Base-by-base conservation (phyloP, 495 filamentous ascomycete genomes). In the Alectoria sarmentosa region DNA sequence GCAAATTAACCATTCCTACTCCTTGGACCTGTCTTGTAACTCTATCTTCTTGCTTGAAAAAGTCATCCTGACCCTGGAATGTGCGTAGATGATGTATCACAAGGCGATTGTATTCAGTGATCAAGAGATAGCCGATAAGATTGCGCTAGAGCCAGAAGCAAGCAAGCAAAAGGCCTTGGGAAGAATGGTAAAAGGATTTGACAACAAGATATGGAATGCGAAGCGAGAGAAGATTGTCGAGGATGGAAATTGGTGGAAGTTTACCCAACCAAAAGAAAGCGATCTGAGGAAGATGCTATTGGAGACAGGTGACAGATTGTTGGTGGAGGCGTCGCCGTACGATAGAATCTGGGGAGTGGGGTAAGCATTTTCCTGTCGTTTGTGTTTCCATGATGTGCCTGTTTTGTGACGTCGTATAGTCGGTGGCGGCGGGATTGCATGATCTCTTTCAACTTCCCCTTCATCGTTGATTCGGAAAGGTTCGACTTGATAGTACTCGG, bases 271-370 rank as follows among this genome's bases (percentile, higher is more conserved):
- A 14, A 63, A 66, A 60, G 48, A 70, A 63, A 61, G 73, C 21
- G 69, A 71, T n/a, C 69, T 84, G 63, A 76, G 72, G 62, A 73
- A 72, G 62, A 68, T 74, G 68, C 65, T 90, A 49, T 67, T 89
- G 49, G 74, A 64, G 28, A 90, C 88, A 2, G 85, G 81, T 10
- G 77, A 81, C 9, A 73, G 80, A 58, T 81, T 86, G 73, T 61
- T 90, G 13, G 83, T 88, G 4, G 88, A 88, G 75, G 77, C 78
- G 41, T 77, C 75, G 11, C 84, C 86, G 52, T 77, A 72, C 61
- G 86, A 90, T 73, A 69, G 76, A 34, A 81, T 89, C 62, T 90
- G 87, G 88, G 88, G 88, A 10, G 73, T 90, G 48, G 48, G 48
- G 2, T 87, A 84, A 37, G 36, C 36, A 4, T 10, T 37, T 37